A percentile compares a stretch with the other conserved stretches of the same genome.
Conservation (phyloP, 108 stramenopile species). For the Conticribra guillardii region DNA sequence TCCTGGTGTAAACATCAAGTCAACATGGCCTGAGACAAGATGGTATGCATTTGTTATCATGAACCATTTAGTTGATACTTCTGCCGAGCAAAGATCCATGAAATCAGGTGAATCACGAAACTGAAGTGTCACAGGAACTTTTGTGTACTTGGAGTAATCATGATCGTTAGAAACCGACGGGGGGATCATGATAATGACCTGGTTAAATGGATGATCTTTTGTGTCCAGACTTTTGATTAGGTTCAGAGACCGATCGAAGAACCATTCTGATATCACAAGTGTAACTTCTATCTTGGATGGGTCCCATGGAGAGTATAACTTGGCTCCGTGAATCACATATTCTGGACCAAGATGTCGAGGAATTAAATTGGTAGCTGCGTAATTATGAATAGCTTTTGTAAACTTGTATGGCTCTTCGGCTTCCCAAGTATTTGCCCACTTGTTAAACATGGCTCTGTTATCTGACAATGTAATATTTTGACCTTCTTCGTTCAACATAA, state of each 20-base stretch:
- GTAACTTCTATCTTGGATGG: constrained; percentile 25
- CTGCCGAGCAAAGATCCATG: constrained; percentile 38
- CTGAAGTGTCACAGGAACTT: constrained; percentile 26
- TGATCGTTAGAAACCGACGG: constrained; percentile 16
- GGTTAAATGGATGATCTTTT: constrained; percentile 30
- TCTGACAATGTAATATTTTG: constrained; percentile 33
- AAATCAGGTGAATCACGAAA: constrained; percentile 29
- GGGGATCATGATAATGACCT: constrained; percentile 38
- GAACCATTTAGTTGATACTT: constrained; percentile 38
- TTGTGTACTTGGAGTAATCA: constrained; percentile 35
- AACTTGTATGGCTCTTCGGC: constrained; percentile 32
- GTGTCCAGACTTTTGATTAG: constrained; percentile 29
- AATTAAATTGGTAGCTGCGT: constrained; percentile 28
- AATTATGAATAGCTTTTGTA: constrained; percentile 34
- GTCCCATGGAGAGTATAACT: constrained; percentile 34
- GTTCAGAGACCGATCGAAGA: constrained; percentile 25
- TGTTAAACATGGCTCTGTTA: constrained; percentile 24
- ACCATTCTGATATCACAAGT: constrained; percentile 39
- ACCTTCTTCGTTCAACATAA: constrained; percentile 40
- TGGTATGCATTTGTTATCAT: constrained; percentile 35
- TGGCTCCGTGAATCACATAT: constrained; percentile 42
- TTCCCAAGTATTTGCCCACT: constrained; percentile 23
- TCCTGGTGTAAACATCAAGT: constrained; percentile 38
- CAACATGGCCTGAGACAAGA: constrained; percentile 27
- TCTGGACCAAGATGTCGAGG: constrained; percentile 38